phyloP scores from a whole-genome alignment of 495 filamentous ascomycete genomes.

The Daldinia grandis region DNA sequence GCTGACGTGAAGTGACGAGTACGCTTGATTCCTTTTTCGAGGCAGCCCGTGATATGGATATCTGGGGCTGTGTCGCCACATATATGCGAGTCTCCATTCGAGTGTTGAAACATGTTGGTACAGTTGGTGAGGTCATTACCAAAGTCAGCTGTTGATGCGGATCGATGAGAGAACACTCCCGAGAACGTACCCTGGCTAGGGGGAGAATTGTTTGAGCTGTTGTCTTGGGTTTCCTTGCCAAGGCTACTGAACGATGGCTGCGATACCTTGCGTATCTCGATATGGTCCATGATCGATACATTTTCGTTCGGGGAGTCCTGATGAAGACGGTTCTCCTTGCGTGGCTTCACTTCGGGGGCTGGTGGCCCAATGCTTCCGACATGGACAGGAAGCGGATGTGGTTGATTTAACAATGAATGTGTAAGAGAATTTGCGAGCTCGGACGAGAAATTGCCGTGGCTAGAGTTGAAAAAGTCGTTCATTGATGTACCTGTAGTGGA shows the following conservation, averaged over 20 bases:
- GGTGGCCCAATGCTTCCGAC: constrained; percentile 41
- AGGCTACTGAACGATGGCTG: constrained; percentile 44
- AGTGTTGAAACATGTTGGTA: constrained; percentile 29
- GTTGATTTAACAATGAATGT: constrained; percentile 56
- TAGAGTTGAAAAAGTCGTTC: constrained; percentile 43
- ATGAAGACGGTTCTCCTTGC: constrained; percentile 49
- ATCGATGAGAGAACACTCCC: constrained; percentile 39
- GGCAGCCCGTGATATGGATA: constrained; percentile 18
- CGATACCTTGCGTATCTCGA: constrained; percentile 49
- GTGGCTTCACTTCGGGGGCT: constrained; percentile 49
- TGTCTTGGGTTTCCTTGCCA: constrained; percentile 35
- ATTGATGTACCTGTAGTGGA: constrained; percentile 28
- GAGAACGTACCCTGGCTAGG: constrained; percentile 42
- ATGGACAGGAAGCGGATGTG: constrained; percentile 48
- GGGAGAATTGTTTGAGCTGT: constrained; percentile 37
- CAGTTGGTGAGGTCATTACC: constrained; percentile 41
- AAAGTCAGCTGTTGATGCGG: constrained; percentile 39
- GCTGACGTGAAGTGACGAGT: constrained; percentile 56
- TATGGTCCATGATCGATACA: constrained; percentile 24
- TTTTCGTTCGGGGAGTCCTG: constrained; percentile 32
- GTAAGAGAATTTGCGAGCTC: constrained; percentile 53
- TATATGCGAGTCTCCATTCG: constrained; percentile 23
- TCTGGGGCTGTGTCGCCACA: constrained; percentile 19
- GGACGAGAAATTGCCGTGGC: constrained; percentile 40
- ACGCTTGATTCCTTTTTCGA: constrained; percentile 49